A percentile compares a stretch with the other conserved stretches of the same genome.
Conservation (phyloP, 164 flowering plant species). For the Protea cynaroides region DNA sequence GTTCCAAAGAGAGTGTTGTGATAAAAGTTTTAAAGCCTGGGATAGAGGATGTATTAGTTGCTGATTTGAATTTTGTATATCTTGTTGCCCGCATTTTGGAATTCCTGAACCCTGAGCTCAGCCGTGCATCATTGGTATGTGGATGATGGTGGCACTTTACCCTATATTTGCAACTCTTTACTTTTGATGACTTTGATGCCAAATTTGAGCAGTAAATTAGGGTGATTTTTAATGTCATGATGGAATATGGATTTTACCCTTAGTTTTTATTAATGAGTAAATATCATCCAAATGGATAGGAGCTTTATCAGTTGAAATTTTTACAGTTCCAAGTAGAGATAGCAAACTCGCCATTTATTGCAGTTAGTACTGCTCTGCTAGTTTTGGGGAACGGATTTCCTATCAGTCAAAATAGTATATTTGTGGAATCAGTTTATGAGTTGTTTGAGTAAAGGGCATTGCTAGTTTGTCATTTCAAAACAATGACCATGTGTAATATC, state of each 20-base stretch:
- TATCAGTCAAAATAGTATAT: not conserved
- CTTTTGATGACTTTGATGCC: not conserved
- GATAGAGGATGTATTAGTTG: slow-evolving; percentile 81
- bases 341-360: too few relatives aligned
- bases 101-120: slow-evolving; percentile 81
- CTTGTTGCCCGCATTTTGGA: slow-evolving; percentile 85
- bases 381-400: not conserved
- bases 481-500: not conserved
- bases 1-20: slow-evolving; percentile 76
- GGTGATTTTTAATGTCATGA: not conserved
- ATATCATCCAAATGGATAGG: not conserved
- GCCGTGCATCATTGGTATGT: slow-evolving; percentile 83
- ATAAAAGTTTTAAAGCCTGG: slow-evolving; percentile 96
- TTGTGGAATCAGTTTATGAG: not conserved
- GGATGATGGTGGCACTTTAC: not conserved
- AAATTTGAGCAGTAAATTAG: not conserved
- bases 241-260: not conserved
- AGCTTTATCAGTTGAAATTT: too few relatives aligned
- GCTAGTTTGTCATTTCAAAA: not conserved
- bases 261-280: not conserved
- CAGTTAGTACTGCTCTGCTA: not conserved
- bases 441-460: not conserved
- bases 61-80: slow-evolving; percentile 87
- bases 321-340: too few relatives aligned
- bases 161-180: too few relatives aligned